phyloP scores from a whole-genome alignment of 345 rosid genomes.

The Hypericum perforatum region DNA sequence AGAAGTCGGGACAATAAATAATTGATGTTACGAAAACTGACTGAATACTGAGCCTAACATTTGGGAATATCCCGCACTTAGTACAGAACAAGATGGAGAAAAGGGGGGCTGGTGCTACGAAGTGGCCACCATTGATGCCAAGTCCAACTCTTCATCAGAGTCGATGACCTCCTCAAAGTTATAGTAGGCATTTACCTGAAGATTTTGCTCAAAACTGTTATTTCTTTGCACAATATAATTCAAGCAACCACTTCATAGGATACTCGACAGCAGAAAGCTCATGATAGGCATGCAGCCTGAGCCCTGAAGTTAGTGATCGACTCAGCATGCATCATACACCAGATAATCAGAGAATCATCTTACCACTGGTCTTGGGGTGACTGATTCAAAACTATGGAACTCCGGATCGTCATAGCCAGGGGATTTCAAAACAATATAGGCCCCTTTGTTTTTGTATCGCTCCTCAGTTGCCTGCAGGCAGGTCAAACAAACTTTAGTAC shows the following conservation, averaged over 20 bases:
- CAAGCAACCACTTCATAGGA: no score
- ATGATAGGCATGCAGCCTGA: not conserved
- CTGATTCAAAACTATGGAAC: conserved; percentile 61
- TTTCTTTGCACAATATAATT: no score
- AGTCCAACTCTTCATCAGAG: conserved; percentile 92
- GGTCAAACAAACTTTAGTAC: not conserved
- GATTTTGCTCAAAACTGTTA: not conserved
- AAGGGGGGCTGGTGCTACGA: conserved; percentile 15
- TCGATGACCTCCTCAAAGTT: conserved; percentile 72
- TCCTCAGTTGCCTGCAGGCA: conserved; percentile 59
- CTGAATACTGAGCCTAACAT: no score
- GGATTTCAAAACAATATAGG: conserved; percentile 55
- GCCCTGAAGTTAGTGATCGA: not conserved
- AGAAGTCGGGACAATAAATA: no score
- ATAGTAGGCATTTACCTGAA: conserved; percentile 71
- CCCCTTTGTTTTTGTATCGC: conserved; percentile 80
- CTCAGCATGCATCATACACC: not conserved
- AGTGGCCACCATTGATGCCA: conserved; percentile 52
- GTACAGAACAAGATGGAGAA: no score
- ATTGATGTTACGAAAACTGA: no score
- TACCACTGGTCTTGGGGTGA: conserved; percentile 83
- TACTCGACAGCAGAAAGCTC: no score
- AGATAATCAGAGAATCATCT: not conserved
- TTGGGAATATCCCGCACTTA: no score
- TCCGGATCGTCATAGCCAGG: conserved; percentile 66